Base-by-base conservation (phyloP, 2,329 filamentous ascomycete species). In the Aureobasidium melanogenum region DNA sequence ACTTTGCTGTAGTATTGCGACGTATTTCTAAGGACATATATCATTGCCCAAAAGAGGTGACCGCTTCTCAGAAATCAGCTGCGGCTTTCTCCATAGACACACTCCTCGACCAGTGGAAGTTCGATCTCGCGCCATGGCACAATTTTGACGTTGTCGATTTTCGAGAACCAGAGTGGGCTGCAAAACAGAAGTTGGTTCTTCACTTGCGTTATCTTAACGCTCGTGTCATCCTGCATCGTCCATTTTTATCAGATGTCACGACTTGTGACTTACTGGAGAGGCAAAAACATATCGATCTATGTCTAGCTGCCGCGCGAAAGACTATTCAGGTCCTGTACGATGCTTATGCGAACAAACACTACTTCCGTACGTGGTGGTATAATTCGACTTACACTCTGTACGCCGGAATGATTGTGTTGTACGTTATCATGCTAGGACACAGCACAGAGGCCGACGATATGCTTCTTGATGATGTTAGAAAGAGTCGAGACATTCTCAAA, bases 361-460 rank as follows among this genome's bases (percentile, higher is more conserved):
- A 71, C 62, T 68, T 72, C 26, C 66, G 70, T 9, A 72, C 70
- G 1, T 72, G 70, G 66, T 72, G 71, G 70, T 72, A 72, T 48
- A 71, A 69, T 34, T 69, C 70, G 41, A 72, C 71, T 17, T 72
- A 72, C 56, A 67, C 69, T 8, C 63, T 72, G n/a, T 71, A 72
- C 59, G 69, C 69, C 6, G 67, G 66, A 58, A 72, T 72, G 69
- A 72, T 72, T 30, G 63, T 72, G 24, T 67, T 72, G 8, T 66
- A 72, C 47, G 62, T 69, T n/a, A 54, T 71, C 9, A 64, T 71
- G 39, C 47, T 52, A 15, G 57, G 57, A 26, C 24, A 50, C 19
- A 38, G 30, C 22, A 47, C 47, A 17, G 24, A 47, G 10, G 15
- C 47, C 34, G 66, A 65, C 5, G 62, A 65, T 26, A 63, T 66